Evolutionary conservation across 371 early-diverging fungal genomes (phyloP).

Genomic region (Blakeslea trispora): DNA sequence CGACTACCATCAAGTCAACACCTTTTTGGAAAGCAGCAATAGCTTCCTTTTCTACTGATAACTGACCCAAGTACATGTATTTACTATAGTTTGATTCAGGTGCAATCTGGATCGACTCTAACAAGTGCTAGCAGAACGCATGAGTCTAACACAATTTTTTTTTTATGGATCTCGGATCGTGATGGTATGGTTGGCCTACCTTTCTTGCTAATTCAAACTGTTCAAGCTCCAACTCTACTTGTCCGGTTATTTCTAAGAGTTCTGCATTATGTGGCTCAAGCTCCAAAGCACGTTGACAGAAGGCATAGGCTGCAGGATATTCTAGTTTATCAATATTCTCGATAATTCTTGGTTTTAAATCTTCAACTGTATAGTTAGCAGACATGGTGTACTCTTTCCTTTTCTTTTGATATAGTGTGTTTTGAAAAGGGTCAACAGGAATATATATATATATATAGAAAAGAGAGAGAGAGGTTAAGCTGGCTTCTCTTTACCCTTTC

Average conservation of each 20-base stretch:
- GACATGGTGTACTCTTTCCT: background rate
- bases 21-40: constrained; percentile 81
- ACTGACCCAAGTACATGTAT: constrained; percentile 91
- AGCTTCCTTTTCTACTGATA: constrained; percentile 78
- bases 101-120: constrained; percentile 64
- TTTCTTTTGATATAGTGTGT: background rate
- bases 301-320: constrained; percentile 71
- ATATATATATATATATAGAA: too few species aligned
- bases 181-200: constrained; percentile 37
- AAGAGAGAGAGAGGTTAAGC: too few species aligned
- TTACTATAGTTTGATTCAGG: constrained; percentile 76
- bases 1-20: constrained; percentile 67
- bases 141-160: too few species aligned
- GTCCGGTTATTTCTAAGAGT: constrained; percentile 71
- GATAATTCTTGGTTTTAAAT: constrained; percentile 70
- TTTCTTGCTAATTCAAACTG: constrained; percentile 67
- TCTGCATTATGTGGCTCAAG: constrained; percentile 64
- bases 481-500: too few species aligned
- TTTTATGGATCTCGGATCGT: too few species aligned
- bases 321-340: constrained; percentile 77
- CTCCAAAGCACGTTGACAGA: constrained; percentile 70
- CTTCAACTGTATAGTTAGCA: constrained; percentile 53
- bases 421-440: too few species aligned
- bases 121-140: constrained; percentile 73
- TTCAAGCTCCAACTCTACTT: constrained; percentile 76